These are phyloP conservation scores for Zygotorulaspora chibaensis DNA, from an alignment of 805 yeast species.

Conservation along the genomic window DNA sequence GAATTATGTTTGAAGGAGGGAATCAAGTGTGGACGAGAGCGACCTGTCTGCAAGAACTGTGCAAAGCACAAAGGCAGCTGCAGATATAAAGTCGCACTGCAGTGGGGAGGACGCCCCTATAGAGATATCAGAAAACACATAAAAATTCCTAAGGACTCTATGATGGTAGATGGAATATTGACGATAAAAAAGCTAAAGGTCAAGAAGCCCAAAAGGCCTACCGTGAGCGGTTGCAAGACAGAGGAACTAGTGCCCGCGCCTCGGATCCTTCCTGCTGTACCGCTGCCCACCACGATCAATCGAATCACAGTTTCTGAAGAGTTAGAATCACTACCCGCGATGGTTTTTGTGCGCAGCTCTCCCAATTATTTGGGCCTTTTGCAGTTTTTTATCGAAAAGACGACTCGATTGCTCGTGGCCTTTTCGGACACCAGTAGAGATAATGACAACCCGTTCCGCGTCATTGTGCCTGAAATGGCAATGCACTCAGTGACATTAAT, in stretches of 20 bases:
- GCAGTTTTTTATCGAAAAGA: slow-evolving; percentile 57
- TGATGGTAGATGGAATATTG: background rate
- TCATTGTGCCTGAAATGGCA: slow-evolving; percentile 64
- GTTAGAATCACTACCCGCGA: too few species aligned
- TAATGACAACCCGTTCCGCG: slow-evolving; percentile 61
- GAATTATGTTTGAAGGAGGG: slow-evolving; percentile 49
- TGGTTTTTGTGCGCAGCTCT: background rate
- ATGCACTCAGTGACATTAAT: slow-evolving; percentile 50
- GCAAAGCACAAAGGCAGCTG: slow-evolving; percentile 42
- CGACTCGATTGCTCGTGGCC: slow-evolving; percentile 60
- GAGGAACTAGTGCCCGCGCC: background rate
- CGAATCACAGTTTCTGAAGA: background rate
- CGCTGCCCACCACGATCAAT: background rate
- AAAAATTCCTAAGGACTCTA: slow-evolving; percentile 6
- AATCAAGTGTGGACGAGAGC: slow-evolving; percentile 64
- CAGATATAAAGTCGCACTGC: slow-evolving; percentile 58
- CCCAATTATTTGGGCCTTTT: slow-evolving; percentile 50
- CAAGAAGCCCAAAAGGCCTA: background rate
- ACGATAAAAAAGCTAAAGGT: background rate
- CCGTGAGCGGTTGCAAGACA: background rate
- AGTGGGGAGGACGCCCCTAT: slow-evolving; percentile 46
- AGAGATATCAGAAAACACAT: slow-evolving; percentile 3
- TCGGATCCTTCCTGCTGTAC: background rate
- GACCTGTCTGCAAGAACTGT: slow-evolving; percentile 61
- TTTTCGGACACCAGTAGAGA: slow-evolving; percentile 45